These are phyloP conservation scores for Epichloe coenophiala DNA, from an alignment of 2,329 filamentous ascomycete species.

Conservation along the genomic window DNA sequence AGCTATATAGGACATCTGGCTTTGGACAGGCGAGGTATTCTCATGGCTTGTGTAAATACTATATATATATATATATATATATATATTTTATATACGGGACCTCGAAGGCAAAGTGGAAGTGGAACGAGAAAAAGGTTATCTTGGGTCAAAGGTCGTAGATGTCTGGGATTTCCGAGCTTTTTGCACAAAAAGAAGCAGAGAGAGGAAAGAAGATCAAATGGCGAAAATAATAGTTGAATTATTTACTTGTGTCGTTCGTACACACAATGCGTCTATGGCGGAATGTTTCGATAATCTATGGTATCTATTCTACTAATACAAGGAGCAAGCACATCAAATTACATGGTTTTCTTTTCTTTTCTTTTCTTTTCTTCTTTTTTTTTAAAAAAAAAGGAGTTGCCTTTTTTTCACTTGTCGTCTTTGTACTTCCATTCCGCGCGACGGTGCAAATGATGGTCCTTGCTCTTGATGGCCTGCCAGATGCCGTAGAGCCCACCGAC, in stretches of 20 bases:
- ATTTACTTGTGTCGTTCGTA: background rate
- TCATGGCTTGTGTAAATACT: conserved; percentile 7
- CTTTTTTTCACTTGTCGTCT: conserved; percentile 8
- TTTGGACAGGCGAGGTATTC: background rate
- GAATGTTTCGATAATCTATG: background rate
- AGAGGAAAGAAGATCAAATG: background rate
- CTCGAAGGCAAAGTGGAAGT: background rate
- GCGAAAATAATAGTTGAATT: background rate
- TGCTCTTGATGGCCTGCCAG: conserved; percentile 42
- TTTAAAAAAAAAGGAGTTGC: no score
- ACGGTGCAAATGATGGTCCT: conserved; percentile 41
- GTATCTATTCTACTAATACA: conserved; percentile 1
- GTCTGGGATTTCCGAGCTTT: background rate
- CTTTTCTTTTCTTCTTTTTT: no score
- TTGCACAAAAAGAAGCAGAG: background rate
- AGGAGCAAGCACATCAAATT: background rate
- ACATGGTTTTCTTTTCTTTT: no score
- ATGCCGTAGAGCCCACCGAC: conserved; percentile 47
- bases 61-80: background rate
- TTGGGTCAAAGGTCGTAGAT: conserved; percentile 1
- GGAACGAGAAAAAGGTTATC: background rate
- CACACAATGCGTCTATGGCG: no score
- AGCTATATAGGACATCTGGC: background rate
- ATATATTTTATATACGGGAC: background rate
- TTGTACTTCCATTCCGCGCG: conserved; percentile 41